Conservation (phyloP, 163 green algal genomes). For the Chlorella variabilis region DNA sequence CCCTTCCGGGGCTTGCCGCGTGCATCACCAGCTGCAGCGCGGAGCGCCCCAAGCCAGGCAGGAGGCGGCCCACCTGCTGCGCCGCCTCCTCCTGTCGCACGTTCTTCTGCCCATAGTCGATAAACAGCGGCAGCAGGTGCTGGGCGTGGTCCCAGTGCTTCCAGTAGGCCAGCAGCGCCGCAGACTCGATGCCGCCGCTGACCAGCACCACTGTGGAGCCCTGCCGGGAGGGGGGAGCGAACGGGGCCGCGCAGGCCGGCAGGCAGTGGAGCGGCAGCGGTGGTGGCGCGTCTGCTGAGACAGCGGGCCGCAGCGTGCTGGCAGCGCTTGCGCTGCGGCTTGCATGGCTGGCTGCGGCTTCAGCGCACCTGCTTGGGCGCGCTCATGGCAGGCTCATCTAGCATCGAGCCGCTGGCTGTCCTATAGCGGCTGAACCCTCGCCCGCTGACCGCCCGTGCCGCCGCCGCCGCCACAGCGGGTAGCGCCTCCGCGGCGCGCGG, state of each 20-base stretch:
- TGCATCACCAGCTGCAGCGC: too few relatives aligned
- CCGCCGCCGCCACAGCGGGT: too few relatives aligned
- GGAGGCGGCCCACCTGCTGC: not conserved
- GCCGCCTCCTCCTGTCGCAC: not conserved
- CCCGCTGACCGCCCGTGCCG: not conserved
- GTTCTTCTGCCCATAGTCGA: constrained; percentile 8
- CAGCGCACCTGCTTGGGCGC: not conserved
- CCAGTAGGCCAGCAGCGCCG: constrained; percentile 32
- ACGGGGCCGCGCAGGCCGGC: not conserved
- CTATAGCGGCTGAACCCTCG: not conserved
- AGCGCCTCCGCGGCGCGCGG: too few relatives aligned
- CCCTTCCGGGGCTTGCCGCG: too few relatives aligned
- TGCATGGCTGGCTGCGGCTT: too few relatives aligned
- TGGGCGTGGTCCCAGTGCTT: constrained; percentile 25
- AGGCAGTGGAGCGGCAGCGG: too few relatives aligned
- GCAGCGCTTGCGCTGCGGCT: too few relatives aligned
- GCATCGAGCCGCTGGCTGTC: not conserved
- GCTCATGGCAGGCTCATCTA: not conserved
- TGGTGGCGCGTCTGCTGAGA: too few relatives aligned
- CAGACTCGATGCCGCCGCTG: constrained; percentile 21
- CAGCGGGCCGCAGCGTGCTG: too few relatives aligned
- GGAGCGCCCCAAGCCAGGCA: too few relatives aligned
- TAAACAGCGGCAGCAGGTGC: constrained; percentile 21
- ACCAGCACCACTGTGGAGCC: constrained; percentile 30
- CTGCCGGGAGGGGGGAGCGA: not conserved